Evolutionary conservation across 768 basidiomycete species (phyloP).

Genomic region (Tricholoma sp.): DNA sequence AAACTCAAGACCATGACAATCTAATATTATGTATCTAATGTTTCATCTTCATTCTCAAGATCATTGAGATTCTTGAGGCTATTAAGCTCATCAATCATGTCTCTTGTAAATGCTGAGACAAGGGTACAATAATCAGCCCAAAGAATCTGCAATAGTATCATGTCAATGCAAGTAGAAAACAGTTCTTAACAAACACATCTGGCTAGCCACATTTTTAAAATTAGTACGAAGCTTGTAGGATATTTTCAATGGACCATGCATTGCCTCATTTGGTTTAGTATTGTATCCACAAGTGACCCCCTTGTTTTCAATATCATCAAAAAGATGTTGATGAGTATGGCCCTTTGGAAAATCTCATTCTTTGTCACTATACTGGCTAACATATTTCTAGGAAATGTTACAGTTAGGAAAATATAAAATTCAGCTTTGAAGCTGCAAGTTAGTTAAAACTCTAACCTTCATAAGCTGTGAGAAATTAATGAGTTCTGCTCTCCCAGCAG

Average conservation of each 20-base stretch:
- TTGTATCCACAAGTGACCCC: constrained; percentile 26
- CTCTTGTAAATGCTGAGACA: background rate
- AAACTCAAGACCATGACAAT: too few relatives aligned
- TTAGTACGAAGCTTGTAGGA: constrained; percentile 23
- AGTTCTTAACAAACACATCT: constrained; percentile 16
- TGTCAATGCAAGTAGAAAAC: background rate
- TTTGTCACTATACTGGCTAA: constrained; percentile 9
- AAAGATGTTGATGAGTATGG: constrained; percentile 26
- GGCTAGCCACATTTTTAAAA: constrained; percentile 24
- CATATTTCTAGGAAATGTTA: background rate
- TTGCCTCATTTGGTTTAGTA: constrained; percentile 24
- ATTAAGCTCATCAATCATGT: background rate
- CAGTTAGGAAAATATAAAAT: too few relatives aligned
- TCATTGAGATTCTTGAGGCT: background rate
- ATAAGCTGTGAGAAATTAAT: constrained; percentile 13
- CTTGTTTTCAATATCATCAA: constrained; percentile 27
- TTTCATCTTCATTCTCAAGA: background rate
- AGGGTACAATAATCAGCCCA: background rate
- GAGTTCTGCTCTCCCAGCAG: constrained; percentile 16
- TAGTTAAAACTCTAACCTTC: constrained; percentile 11
- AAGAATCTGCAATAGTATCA: background rate
- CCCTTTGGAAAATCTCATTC: constrained; percentile 33
- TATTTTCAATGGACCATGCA: constrained; percentile 24
- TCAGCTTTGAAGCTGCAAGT: too few relatives aligned
- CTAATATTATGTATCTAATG: background rate